Base-by-base conservation (phyloP, 2,329 filamentous ascomycete species). In the Botrytis byssoidea region DNA sequence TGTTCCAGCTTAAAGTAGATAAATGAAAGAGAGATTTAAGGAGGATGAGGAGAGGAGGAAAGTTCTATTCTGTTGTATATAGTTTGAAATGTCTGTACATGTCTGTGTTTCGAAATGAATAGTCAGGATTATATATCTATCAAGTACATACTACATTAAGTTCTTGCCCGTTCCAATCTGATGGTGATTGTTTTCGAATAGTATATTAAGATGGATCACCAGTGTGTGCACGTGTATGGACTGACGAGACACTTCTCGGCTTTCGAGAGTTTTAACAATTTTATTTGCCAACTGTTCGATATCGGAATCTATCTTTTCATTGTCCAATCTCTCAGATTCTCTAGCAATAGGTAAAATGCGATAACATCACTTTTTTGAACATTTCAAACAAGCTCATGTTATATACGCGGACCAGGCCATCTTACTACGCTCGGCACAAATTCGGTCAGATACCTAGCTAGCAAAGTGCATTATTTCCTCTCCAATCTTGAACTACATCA, bases 1-100 rank as follows among this genome's bases (percentile, higher is more conserved):
- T 67, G 72, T 78, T 74, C 77, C 12, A 18, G 37, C 16, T 63
- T 63, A n/a, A 14, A 9, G 37, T 16, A n/a, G 22, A 60, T 4
- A 7, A 40, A 29, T 57, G 59, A 61, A 7, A 35, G 22, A 32
- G 20, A 25, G 1, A 12, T 14, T 61, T 25, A 18, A 37, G 55
- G 29, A 4, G 32, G 6, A 4, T 4, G 20, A 35, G 3, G 18
- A 7, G 18, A 61, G 8, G 1, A 61, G 6, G 35, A 37, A 25
- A 1, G 12, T 61, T 66, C 14, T 51, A 51, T 37, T 51, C 44
- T 67, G 10, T 44, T 67, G 64, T 67, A 67, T 67, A 67, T 67
- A 67, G 64, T 67, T 67, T 37, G 22, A n/a, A 8, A 46, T 32
- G n/a, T 44, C 7, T 29, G n/a, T 29, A n/a, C 9, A 20, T 10